Conservation (phyloP, 371 early-diverging fungal species). For the Amoeboaphelidium protococcarum region DNA sequence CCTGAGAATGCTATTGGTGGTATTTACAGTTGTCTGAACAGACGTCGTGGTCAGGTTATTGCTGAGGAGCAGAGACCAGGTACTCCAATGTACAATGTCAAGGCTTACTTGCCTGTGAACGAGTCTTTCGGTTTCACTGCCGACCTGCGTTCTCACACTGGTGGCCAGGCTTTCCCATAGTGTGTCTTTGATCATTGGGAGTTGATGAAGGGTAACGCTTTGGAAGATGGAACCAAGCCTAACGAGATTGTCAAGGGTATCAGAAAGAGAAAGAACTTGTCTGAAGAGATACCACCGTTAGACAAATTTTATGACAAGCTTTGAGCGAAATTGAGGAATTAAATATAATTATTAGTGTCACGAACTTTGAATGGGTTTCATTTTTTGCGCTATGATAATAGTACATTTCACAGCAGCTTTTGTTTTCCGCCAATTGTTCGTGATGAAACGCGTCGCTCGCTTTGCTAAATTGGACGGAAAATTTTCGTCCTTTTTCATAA, state of each 20-base stretch:
- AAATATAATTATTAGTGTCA: too few species aligned
- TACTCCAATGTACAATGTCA: slow-evolving; percentile 38
- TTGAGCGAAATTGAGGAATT: too few species aligned
- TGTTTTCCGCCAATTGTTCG: too few species aligned
- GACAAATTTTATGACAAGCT: slow-evolving; percentile 74
- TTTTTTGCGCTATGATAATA: too few species aligned
- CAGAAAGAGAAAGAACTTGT: slow-evolving; percentile 84
- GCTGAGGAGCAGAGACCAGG: slow-evolving; percentile 77
- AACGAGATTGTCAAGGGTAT: slow-evolving; percentile 41
- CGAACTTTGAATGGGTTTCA: too few species aligned
- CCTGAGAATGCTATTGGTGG: slow-evolving; percentile 87
- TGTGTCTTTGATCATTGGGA: slow-evolving; percentile 68
- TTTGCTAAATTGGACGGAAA: too few species aligned
- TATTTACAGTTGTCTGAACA: slow-evolving; percentile 86
- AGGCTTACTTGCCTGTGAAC: slow-evolving; percentile 92
- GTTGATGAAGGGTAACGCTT: slow-evolving; percentile 45
- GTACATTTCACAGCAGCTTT: too few species aligned
- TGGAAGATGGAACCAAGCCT: slow-evolving; percentile 52
- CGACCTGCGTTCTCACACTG: slow-evolving; percentile 48
- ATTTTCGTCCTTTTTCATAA: too few species aligned
- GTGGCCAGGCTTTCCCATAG: slow-evolving; percentile 80
- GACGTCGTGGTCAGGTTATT: slow-evolving; percentile 92
- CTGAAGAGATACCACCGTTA: slow-evolving; percentile 47
- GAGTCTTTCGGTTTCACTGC: slow-evolving; percentile 99
- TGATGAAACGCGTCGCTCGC: too few species aligned